Evolutionary conservation across 2,329 filamentous ascomycete genomes (phyloP).

Genomic region (Aspergillus alliaceus): DNA sequence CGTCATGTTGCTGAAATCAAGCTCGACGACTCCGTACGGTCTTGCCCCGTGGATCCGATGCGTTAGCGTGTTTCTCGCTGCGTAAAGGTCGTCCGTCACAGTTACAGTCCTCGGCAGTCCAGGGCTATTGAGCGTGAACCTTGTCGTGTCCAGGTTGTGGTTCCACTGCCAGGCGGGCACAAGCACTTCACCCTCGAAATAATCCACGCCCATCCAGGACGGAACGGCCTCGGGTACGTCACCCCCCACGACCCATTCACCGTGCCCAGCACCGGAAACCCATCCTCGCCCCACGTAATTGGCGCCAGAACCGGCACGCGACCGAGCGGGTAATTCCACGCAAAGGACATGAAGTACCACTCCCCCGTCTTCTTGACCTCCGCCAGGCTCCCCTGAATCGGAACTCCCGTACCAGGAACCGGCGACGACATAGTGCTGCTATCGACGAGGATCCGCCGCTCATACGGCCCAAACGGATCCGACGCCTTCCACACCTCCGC

Average conservation of each 20-base stretch:
- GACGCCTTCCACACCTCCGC: no score
- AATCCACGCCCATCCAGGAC: no score
- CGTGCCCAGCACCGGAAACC: conserved; percentile 50
- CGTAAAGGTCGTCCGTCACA: conserved; percentile 52
- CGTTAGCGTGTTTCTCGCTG: conserved; percentile 44
- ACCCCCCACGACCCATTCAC: conserved; percentile 51
- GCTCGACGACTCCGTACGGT: conserved; percentile 49
- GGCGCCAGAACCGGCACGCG: conserved; percentile 60
- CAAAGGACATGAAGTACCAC: conserved; percentile 63
- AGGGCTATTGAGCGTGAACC: conserved; percentile 47
- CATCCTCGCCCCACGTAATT: conserved; percentile 53
- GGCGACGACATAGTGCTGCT: conserved; percentile 48
- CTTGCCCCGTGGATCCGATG: conserved; percentile 38
- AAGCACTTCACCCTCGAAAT: conserved; percentile 48
- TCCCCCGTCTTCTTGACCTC: conserved; percentile 51
- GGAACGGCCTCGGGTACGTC: no score
- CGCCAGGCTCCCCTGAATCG: conserved; percentile 59
- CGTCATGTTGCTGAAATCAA: conserved; percentile 49
- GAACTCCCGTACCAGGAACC: conserved; percentile 45
- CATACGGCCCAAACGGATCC: conserved; percentile 58
- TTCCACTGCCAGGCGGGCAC: conserved; percentile 61
- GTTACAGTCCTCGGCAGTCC: conserved; percentile 52
- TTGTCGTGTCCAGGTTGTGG: conserved; percentile 57
- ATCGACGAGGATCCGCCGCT: conserved; percentile 43
- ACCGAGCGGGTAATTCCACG: conserved; percentile 57